Conservation (phyloP, 371 early-diverging fungal species). For the Lichtheimia ramosa region DNA sequence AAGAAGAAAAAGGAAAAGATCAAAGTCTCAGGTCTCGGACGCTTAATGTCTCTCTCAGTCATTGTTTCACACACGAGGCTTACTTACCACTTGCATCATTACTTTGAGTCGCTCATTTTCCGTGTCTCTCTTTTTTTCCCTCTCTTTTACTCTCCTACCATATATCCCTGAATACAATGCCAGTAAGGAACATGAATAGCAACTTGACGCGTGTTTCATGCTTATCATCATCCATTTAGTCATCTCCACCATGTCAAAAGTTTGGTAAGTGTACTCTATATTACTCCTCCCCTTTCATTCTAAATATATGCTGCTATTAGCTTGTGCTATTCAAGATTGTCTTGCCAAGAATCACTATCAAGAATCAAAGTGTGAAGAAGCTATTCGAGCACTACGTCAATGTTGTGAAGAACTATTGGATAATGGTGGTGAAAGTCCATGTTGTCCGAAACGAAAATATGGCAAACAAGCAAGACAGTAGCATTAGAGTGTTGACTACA, state of each 20-base stretch:
- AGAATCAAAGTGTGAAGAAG: constrained; percentile 60
- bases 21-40: background rate
- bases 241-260: constrained; percentile 31
- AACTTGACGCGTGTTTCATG: too few species aligned
- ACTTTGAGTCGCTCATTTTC: background rate
- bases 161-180: too few species aligned
- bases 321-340: constrained; percentile 75
- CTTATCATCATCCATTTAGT: too few species aligned
- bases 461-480: constrained; percentile 17
- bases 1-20: constrained; percentile 7
- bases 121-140: background rate
- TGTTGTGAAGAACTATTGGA: constrained; percentile 65
- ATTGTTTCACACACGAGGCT: background rate
- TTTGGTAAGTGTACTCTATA: constrained; percentile 20
- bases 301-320: constrained; percentile 19
- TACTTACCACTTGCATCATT: background rate
- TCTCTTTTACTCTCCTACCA: background rate
- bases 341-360: constrained; percentile 66
- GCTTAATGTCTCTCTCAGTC: background rate
- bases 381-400: constrained; percentile 51
- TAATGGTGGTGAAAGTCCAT: constrained; percentile 59
- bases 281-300: too few species aligned
- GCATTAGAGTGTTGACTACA: too few species aligned
- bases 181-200: too few species aligned
- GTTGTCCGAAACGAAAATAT: constrained; percentile 62